These are phyloP conservation scores for Epicoccum sorghinum DNA, from an alignment of 2,329 filamentous ascomycete species.

Conservation along the genomic window DNA sequence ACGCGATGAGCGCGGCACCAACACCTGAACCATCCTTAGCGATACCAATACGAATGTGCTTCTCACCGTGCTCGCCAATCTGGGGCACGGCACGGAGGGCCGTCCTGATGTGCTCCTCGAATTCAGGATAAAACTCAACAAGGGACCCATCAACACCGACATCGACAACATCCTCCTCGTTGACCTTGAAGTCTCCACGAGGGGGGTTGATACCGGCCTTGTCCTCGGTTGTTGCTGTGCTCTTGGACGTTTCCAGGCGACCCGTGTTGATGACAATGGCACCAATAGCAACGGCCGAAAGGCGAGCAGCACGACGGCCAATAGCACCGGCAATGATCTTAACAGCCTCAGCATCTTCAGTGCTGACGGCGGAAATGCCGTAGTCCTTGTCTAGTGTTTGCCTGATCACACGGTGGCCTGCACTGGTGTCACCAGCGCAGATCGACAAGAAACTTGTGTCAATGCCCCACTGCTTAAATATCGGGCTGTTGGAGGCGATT, in stretches of 20 bases:
- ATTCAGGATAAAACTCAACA: slow-evolving; percentile 94
- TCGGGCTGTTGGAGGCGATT: slow-evolving; percentile 59
- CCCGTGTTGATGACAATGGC: slow-evolving; percentile 83
- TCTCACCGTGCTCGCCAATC: slow-evolving; percentile 79
- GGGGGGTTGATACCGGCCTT: slow-evolving; percentile 43
- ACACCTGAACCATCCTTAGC: slow-evolving; percentile 96
- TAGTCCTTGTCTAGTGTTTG: slow-evolving; percentile 79
- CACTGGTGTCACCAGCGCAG: slow-evolving; percentile 78
- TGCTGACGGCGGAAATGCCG: slow-evolving; percentile 74
- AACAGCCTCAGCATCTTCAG: slow-evolving; percentile 87
- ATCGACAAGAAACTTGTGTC: slow-evolving; percentile 91
- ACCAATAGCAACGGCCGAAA: slow-evolving; percentile 86
- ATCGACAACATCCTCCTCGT: slow-evolving; percentile 75
- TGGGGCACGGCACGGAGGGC: slow-evolving; percentile 76
- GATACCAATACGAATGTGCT: slow-evolving; percentile 90
- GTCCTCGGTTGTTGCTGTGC: slow-evolving; percentile 46
- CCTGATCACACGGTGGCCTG: slow-evolving; percentile 74
- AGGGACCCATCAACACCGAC: slow-evolving; percentile 93
- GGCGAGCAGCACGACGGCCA: slow-evolving; percentile 83
- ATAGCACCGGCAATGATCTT: slow-evolving; percentile 83
- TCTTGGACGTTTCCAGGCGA: slow-evolving; percentile 58
- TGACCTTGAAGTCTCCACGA: slow-evolving; percentile 43
- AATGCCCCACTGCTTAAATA: slow-evolving; percentile 85
- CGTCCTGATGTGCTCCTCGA: slow-evolving; percentile 86
- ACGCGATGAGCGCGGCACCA: slow-evolving; percentile 92